Evolutionary conservation across 1,284 basidiomycete species (phyloP).

Genomic region (Vanrija sp.): DNA sequence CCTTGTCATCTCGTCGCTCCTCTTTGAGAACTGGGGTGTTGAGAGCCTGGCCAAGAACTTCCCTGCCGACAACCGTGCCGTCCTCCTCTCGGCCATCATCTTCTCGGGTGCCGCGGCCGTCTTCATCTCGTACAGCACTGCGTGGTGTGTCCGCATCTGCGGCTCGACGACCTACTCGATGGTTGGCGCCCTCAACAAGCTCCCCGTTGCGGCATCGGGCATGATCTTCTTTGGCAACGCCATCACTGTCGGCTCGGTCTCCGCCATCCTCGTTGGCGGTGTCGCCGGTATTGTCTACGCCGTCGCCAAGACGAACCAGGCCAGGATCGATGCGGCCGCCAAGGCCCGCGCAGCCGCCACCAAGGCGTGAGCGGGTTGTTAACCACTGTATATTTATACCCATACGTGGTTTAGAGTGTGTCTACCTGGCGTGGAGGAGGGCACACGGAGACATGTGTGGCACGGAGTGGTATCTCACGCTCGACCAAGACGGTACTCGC

Average conservation of each 20-base stretch:
- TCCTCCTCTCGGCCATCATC: slow-evolving; percentile 81
- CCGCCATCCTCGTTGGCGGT: slow-evolving; percentile 84
- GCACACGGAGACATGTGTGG: too few relatives aligned
- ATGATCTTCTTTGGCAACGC: slow-evolving; percentile 94
- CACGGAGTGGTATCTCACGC: too few relatives aligned
- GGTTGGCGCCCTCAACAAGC: slow-evolving; percentile 98
- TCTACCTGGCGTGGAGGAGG: too few relatives aligned
- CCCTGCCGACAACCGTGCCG: slow-evolving; percentile 72
- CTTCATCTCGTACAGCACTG: slow-evolving; percentile 96
- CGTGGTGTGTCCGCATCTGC: slow-evolving; percentile 95
- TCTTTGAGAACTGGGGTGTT: slow-evolving; percentile 85
- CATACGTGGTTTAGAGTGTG: too few relatives aligned
- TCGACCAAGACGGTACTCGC: too few relatives aligned
- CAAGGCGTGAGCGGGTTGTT: slow-evolving; percentile 18
- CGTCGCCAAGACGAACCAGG: slow-evolving; percentile 63
- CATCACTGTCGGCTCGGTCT: slow-evolving; percentile 79
- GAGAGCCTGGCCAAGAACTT: slow-evolving; percentile 80
- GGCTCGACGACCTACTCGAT: slow-evolving; percentile 99
- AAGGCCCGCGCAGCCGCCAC: slow-evolving; percentile 26
- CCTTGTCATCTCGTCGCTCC: slow-evolving; percentile 72
- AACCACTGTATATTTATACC: too few relatives aligned
- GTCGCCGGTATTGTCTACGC: slow-evolving; percentile 86
- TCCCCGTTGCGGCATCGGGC: slow-evolving; percentile 92
- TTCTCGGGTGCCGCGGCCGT: slow-evolving; percentile 97
- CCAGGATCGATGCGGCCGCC: slow-evolving; percentile 38